Evolutionary conservation across 1,284 basidiomycete genomes (phyloP).

Genomic region (Cystobasidium slooffiae): DNA sequence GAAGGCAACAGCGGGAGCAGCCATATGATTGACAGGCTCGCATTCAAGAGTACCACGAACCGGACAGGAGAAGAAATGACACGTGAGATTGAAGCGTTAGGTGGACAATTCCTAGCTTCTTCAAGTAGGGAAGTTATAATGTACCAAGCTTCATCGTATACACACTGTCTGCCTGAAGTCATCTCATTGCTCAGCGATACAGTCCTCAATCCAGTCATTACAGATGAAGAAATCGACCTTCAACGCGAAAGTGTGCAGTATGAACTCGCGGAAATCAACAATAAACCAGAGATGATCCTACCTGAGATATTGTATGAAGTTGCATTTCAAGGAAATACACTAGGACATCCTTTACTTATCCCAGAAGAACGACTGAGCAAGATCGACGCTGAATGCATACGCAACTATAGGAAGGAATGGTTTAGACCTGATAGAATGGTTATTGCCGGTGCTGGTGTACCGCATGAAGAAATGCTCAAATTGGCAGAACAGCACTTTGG

Average conservation of each 20-base stretch:
- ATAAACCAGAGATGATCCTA: constrained; percentile 93
- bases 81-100: constrained; percentile 77
- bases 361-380: constrained; percentile 78
- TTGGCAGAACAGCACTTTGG: constrained; percentile 83
- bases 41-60: constrained; percentile 73
- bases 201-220: constrained; percentile 76
- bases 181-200: constrained; percentile 90
- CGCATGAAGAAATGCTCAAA: constrained; percentile 83
- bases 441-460: constrained; percentile 89
- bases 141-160: constrained; percentile 97
- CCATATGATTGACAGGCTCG: constrained; percentile 92
- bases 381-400: constrained; percentile 71
- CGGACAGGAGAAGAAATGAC: constrained; percentile 72
- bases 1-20: constrained; percentile 76
- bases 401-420: constrained; percentile 76
- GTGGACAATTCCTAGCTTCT: constrained; percentile 90
- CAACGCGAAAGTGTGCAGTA: constrained; percentile 90
- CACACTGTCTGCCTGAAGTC: constrained; percentile 77
- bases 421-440: constrained; percentile 93
- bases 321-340: constrained; percentile 76
- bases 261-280: constrained; percentile 83
- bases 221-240: constrained; percentile 76
- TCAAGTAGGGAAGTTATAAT: constrained; percentile 93
- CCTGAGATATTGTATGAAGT: constrained; percentile 88
- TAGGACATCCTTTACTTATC: constrained; percentile 88